Evolutionary conservation across 306 rosid genomes (phyloP), one percentile per base, ranked within the genome.

Genomic region (Acacia acuminata): DNA sequence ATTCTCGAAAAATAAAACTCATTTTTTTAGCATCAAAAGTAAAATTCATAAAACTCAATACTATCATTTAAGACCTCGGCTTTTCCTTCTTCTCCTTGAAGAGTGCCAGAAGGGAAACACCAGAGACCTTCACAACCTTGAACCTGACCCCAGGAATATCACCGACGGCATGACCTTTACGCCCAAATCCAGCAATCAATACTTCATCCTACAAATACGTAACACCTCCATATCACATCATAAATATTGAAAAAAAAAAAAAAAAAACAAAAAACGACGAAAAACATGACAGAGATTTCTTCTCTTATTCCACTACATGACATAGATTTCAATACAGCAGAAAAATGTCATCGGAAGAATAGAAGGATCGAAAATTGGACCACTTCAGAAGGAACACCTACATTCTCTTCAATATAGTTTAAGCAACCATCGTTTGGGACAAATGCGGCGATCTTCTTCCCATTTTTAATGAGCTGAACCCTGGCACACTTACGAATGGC

Each of bases 141-240:
- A 93, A 91, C n/a, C 95, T 78, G 55, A 93, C 97, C 11, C 97
- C 97, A n/a, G 97, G 94, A 82, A 93, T 92, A 90, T 93, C 97
- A 48, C 97, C 97, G 1, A 93, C 96, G 0, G 97, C 96, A 13
- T 93, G 97, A 68, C 97, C 94, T 38, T 92, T 92, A 1, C 96
- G 79, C 70, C 96, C 96, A 79, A 92, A 92, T 84, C 94, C 96
- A 42, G 97, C 95, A 1, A 93, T 93, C 94, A 93, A 85, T 7
- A 91, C 97, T 83, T 91, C 97, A 51, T 93, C 97, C 97, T 93
- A 53, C 85, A 87, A 74, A 34, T 76, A 84, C 5, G 38, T 10
- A 30, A 30, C 19, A 67, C 38, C 25, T 0, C 22, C 17, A 34
- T 20, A 60, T 77, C 8, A 78, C 65, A 69, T 25, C 11, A 27